Percentiles rank a stretch among this genome's conserved stretches.
These are phyloP conservation scores for Aotearoamyces nothofagi DNA, from an alignment of 2,329 filamentous ascomycete genomes.

Conservation along the genomic window DNA sequence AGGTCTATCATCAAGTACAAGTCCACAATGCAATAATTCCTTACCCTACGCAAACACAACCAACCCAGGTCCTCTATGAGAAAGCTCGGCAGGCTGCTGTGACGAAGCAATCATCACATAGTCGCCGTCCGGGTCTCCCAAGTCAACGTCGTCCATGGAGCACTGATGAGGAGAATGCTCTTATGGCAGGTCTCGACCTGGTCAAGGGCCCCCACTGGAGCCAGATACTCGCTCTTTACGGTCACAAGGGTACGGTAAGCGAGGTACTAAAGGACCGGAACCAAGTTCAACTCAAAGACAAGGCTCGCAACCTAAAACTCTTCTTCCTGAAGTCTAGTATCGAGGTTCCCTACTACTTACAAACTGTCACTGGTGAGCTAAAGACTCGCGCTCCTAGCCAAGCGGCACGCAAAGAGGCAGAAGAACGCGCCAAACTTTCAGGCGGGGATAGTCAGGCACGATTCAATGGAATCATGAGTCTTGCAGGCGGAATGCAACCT, in stretches of 20 bases:
- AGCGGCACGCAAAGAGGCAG: conserved; percentile 52
- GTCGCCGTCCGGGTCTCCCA: conserved; percentile 33
- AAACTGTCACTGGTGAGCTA: conserved; percentile 78
- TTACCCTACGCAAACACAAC: conserved; percentile 22
- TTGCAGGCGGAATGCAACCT: conserved; percentile 30
- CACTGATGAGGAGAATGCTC: conserved; percentile 74
- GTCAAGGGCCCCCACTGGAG: conserved; percentile 91
- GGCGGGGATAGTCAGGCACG: conserved; percentile 44
- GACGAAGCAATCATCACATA: conserved; percentile 35
- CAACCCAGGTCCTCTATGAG: conserved; percentile 42
- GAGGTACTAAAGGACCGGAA: conserved; percentile 78
- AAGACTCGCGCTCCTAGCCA: conserved; percentile 71
- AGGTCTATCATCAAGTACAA: no score
- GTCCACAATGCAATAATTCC: no score
- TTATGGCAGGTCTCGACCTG: conserved; percentile 77
- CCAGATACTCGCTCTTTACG: conserved; percentile 76
- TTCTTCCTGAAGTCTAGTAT: conserved; percentile 88
- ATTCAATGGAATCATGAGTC: conserved; percentile 42
- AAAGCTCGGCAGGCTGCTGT: conserved; percentile 37
- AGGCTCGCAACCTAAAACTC: conserved; percentile 76
- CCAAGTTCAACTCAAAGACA: conserved; percentile 86
- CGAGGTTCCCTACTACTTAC: conserved; percentile 77
- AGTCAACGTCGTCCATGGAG: conserved; percentile 67
- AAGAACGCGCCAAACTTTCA: conserved; percentile 42
- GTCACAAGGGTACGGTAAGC: conserved; percentile 62